Evolutionary conservation across 2,329 filamentous ascomycete genomes (phyloP).

Genomic region (Ascocoryne sarcoides): DNA sequence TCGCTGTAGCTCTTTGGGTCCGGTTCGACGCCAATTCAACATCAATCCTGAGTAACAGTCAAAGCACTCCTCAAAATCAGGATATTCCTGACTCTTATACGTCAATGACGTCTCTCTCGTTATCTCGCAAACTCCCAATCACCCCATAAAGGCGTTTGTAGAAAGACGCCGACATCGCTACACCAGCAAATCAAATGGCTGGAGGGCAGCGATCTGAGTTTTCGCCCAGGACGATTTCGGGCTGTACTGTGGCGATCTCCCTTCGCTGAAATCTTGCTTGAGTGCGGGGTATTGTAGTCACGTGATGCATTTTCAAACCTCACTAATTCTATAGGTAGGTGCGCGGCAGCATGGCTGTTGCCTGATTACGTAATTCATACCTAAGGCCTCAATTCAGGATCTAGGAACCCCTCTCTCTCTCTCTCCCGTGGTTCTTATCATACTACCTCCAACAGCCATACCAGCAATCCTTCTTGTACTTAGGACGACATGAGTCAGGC

Average conservation of each 20-base stretch:
- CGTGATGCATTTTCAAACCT: too few species aligned
- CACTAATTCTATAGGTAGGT: too few species aligned
- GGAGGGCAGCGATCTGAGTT: neutral
- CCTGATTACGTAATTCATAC: slow-evolving; percentile 7
- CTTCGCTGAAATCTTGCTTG: too few species aligned
- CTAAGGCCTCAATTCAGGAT: slow-evolving; percentile 6
- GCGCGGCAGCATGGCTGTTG: too few species aligned
- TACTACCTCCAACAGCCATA: slow-evolving; percentile 10
- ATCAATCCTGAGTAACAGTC: neutral
- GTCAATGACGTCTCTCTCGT: too few species aligned
- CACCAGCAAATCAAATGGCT: neutral
- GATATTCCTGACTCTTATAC: neutral
- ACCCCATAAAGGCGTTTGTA: neutral
- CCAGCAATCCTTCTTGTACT: slow-evolving; percentile 9
- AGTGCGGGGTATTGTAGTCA: too few species aligned
- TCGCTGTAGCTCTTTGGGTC: neutral
- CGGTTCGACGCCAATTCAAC: neutral
- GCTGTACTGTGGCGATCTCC: slow-evolving; percentile 8
- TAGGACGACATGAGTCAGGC: slow-evolving; percentile 13
- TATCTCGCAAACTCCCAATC: too few species aligned
- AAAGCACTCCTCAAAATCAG: neutral
- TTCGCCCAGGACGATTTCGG: neutral
- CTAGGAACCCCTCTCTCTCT: slow-evolving; percentile 1
- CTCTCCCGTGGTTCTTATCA: slow-evolving; percentile 4
- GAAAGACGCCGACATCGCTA: neutral